phyloP scores from a whole-genome alignment of 2,329 filamentous ascomycete genomes.

The Fusarium sp. region DNA sequence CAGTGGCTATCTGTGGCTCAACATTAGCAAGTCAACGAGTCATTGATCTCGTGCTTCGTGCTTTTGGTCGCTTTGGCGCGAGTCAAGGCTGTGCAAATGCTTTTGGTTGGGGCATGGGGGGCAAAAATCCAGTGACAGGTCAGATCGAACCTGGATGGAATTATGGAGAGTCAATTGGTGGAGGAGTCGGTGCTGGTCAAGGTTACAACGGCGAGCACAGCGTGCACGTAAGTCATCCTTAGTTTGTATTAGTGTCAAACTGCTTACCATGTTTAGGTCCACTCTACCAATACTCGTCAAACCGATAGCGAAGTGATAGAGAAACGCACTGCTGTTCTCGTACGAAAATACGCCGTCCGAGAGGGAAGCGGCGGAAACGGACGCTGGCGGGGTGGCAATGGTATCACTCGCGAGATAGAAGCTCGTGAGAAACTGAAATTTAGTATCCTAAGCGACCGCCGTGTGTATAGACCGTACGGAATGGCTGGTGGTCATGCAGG shows the following conservation, averaged over 20 bases:
- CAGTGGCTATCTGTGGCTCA: conserved; percentile 68
- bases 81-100: conserved; percentile 54
- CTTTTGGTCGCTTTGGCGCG: conserved; percentile 46
- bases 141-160: conserved; percentile 75
- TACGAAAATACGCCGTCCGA: conserved; percentile 52
- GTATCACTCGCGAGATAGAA: conserved; percentile 55
- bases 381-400: conserved; percentile 53
- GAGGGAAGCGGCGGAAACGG: conserved; percentile 44
- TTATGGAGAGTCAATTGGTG: conserved; percentile 89
- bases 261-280: conserved; percentile 58
- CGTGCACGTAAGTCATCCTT: conserved; percentile 71
- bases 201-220: conserved; percentile 81
- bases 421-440: conserved; percentile 52
- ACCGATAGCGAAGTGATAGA: conserved; percentile 83
- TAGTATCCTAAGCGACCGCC: conserved; percentile 55
- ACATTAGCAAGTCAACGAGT: conserved; percentile 62
- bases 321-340: conserved; percentile 53
- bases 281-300: conserved; percentile 90
- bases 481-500: conserved; percentile 52
- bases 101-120: conserved; percentile 56
- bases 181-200: conserved; percentile 80
- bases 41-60: conserved; percentile 53
- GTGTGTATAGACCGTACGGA: conserved; percentile 54
- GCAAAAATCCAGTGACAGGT: conserved; percentile 41
- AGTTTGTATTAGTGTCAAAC: conserved; percentile 53